Percentiles rank a stretch among this genome's conserved stretches.
phyloP scores from a whole-genome alignment of 352 stramenopile genomes.

The Stramenopiles sp. region DNA sequence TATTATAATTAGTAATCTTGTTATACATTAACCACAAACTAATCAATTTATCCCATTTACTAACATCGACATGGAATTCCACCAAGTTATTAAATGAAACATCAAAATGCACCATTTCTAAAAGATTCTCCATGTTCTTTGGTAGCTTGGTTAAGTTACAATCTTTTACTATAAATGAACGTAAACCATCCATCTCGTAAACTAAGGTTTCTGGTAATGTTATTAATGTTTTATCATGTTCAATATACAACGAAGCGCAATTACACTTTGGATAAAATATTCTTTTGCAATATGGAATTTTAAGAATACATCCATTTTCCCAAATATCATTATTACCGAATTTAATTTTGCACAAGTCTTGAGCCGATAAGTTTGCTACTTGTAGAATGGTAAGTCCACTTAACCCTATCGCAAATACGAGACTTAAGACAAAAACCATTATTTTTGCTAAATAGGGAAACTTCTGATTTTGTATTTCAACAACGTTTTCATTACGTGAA shows the following conservation, averaged over 20 bases:
- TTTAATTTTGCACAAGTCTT: too few species aligned
- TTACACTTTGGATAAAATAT: too few species aligned
- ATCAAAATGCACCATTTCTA: background rate
- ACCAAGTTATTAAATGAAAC: background rate
- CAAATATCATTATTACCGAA: too few species aligned
- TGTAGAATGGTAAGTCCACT: too few species aligned
- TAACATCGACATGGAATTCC: constrained; percentile 2
- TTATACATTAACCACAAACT: background rate
- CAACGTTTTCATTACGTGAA: background rate
- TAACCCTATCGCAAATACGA: too few species aligned
- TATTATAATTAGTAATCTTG: background rate
- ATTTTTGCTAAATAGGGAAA: background rate
- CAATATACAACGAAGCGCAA: background rate
- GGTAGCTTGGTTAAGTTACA: background rate
- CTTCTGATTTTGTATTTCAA: background rate
- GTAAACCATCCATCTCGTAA: background rate
- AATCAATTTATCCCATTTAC: background rate
- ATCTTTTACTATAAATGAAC: background rate
- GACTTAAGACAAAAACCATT: background rate
- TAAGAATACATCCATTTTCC: too few species aligned
- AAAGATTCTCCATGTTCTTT: background rate
- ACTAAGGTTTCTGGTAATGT: background rate
- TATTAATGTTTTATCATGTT: constrained; percentile 4
- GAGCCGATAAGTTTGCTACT: too few species aligned
- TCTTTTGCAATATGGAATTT: too few species aligned